Evolutionary conservation across 345 rosid species (phyloP).

Genomic region (Corchorus capsularis): DNA sequence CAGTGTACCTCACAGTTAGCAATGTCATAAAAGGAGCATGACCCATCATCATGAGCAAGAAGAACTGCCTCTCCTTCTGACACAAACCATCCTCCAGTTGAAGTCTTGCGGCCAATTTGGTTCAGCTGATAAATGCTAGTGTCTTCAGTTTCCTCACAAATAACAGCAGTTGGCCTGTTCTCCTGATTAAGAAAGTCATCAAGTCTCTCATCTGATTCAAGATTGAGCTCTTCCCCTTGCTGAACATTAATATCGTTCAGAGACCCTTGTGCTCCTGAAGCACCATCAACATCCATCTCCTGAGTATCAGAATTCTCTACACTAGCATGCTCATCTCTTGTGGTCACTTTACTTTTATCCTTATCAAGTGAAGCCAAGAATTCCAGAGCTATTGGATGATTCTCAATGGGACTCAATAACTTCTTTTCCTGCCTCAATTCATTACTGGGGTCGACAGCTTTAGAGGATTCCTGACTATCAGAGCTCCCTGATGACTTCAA

Average conservation of each 20-base stretch:
- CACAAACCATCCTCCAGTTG: slow-evolving; percentile 97
- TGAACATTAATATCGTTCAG: slow-evolving; percentile 33
- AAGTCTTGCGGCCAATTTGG: slow-evolving; percentile 63
- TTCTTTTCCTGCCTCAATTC: slow-evolving; percentile 43
- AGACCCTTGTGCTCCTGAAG: slow-evolving; percentile 42
- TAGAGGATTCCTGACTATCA: slow-evolving; percentile 27
- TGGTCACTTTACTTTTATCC: slow-evolving; percentile 33
- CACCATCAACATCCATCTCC: slow-evolving; percentile 55
- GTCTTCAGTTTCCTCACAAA: slow-evolving; percentile 62
- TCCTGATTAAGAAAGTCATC: slow-evolving; percentile 85
- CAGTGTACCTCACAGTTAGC: slow-evolving; percentile 77
- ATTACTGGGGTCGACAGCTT: slow-evolving; percentile 25
- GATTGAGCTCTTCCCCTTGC: slow-evolving; percentile 45
- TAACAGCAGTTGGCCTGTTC: slow-evolving; percentile 43
- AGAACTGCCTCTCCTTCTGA: slow-evolving; percentile 96
- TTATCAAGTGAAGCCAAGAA: slow-evolving; percentile 60
- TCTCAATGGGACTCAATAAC: slow-evolving; percentile 43
- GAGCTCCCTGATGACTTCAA: slow-evolving; percentile 39
- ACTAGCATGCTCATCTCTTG: slow-evolving; percentile 28
- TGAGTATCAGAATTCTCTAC: slow-evolving; percentile 46
- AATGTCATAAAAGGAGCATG: slow-evolving; percentile 86
- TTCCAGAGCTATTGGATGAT: slow-evolving; percentile 55
- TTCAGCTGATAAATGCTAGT: slow-evolving; percentile 47
- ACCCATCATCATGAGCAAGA: slow-evolving; percentile 88
- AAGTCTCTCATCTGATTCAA: slow-evolving; percentile 72